Evolutionary conservation across 768 basidiomycete genomes (phyloP).

Genomic region (Plicaturopsis crispa): DNA sequence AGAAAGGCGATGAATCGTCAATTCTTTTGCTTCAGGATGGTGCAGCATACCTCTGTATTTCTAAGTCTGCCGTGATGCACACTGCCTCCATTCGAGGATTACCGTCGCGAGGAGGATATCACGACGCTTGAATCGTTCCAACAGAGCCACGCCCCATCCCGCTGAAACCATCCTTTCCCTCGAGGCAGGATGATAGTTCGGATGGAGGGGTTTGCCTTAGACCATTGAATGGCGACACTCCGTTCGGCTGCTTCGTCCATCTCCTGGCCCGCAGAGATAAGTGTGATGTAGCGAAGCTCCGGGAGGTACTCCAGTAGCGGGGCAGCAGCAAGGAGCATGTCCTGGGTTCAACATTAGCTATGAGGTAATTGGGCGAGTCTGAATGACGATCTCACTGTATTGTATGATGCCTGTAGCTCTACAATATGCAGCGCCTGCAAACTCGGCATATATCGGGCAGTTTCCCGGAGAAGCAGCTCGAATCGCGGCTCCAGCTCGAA

Average conservation of each 20-base stretch:
- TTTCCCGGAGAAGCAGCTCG: conserved; percentile 34
- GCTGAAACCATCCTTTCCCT: conserved; percentile 56
- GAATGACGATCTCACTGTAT: conserved; percentile 31
- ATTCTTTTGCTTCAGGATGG: too few relatives aligned
- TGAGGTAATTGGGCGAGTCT: too few relatives aligned
- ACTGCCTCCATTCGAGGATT: too few relatives aligned
- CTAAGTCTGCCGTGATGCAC: too few relatives aligned
- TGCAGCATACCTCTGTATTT: too few relatives aligned
- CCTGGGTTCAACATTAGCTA: too few relatives aligned
- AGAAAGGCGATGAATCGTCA: too few relatives aligned
- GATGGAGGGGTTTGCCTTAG: conserved; percentile 49
- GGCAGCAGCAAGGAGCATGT: conserved; percentile 9
- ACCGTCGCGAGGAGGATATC: too few relatives aligned
- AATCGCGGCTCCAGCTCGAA: conserved; percentile 44
- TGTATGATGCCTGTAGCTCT: conserved; percentile 41
- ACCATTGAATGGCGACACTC: conserved; percentile 48
- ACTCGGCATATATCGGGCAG: conserved; percentile 36
- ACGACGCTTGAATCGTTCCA: too few relatives aligned
- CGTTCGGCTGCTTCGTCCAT: conserved; percentile 31
- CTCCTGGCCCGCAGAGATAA: conserved; percentile 38
- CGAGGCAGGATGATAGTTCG: conserved; percentile 58
- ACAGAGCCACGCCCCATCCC: too few relatives aligned
- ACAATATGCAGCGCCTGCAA: conserved; percentile 60
- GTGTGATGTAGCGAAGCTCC: conserved; percentile 46
- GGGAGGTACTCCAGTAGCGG: not conserved